Conservation (phyloP, 2,329 filamentous ascomycete species). For the Pseudogymnoascus sp. region DNA sequence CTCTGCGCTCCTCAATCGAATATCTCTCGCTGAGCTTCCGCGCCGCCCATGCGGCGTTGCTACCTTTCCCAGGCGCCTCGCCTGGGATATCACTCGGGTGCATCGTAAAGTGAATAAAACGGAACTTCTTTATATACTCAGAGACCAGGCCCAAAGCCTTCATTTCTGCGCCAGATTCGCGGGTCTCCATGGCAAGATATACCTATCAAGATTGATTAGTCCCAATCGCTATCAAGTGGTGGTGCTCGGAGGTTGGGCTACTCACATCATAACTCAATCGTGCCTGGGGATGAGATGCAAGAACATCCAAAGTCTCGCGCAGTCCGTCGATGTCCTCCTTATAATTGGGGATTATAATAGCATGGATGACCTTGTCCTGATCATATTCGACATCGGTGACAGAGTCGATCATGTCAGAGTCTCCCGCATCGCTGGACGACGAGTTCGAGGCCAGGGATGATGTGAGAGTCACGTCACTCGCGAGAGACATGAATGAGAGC, state of each 20-base stretch:
- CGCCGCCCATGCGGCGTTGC: conserved; percentile 66
- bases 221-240: background rate
- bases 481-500: conserved; percentile 47
- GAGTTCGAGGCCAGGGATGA: conserved; percentile 34
- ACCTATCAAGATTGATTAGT: conserved; percentile 39
- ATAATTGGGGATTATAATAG: conserved; percentile 67
- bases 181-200: conserved; percentile 66
- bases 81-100: conserved; percentile 60
- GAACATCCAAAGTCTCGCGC: conserved; percentile 59
- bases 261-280: conserved; percentile 61
- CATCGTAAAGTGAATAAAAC: conserved; percentile 58
- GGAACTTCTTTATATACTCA: conserved; percentile 58
- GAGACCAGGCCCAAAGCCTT: conserved; percentile 58
- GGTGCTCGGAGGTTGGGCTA: conserved; percentile 18
- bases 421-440: conserved; percentile 32
- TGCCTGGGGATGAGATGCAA: conserved; percentile 60
- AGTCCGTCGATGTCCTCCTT: conserved; percentile 65
- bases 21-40: conserved; percentile 59
- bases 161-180: conserved; percentile 52
- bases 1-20: conserved; percentile 41
- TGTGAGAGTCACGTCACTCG: conserved; percentile 48
- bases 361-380: conserved; percentile 46
- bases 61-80: conserved; percentile 67
- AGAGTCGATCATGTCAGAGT: conserved; percentile 37
- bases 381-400: conserved; percentile 41